Evolutionary conservation across 768 basidiomycete species (phyloP).

Genomic region (Hypholoma sublateritium): DNA sequence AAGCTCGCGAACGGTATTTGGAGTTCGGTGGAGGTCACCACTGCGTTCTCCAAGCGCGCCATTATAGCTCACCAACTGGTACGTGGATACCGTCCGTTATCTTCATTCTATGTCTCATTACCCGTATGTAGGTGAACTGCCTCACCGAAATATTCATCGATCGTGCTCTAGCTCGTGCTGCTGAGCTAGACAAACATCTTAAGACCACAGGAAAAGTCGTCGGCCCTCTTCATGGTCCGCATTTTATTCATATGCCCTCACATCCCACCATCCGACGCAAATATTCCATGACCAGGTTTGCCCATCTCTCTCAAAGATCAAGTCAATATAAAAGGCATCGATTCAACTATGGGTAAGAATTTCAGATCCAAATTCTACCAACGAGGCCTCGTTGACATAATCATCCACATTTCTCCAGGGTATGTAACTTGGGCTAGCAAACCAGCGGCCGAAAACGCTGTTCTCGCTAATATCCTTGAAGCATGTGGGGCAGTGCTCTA

Average conservation of each 20-base stretch:
- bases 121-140: constrained; percentile 63
- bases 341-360: constrained; percentile 61
- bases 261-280: not conserved
- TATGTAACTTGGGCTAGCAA: constrained; percentile 74
- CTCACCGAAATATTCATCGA: constrained; percentile 82
- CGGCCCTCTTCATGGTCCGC: constrained; percentile 68
- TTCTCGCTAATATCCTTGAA: constrained; percentile 63
- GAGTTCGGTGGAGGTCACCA: constrained; percentile 70
- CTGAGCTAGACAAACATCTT: constrained; percentile 63
- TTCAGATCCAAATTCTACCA: not conserved
- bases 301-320: constrained; percentile 80
- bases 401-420: constrained; percentile 40
- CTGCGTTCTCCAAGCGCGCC: constrained; percentile 76
- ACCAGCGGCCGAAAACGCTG: constrained; percentile 56
- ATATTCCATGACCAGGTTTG: constrained; percentile 31
- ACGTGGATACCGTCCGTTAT: constrained; percentile 14
- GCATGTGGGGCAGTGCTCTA: constrained; percentile 70
- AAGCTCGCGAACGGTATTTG: constrained; percentile 55
- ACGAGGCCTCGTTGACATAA: not conserved
- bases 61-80: constrained; percentile 80
- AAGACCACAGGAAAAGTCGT: constrained; percentile 60
- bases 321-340: constrained; percentile 63
- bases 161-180: constrained; percentile 61
- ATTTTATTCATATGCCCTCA: not conserved
- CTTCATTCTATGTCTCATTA: not conserved